Base-by-base conservation (phyloP, 2,329 filamentous ascomycete species). In the Penicillium sp. region DNA sequence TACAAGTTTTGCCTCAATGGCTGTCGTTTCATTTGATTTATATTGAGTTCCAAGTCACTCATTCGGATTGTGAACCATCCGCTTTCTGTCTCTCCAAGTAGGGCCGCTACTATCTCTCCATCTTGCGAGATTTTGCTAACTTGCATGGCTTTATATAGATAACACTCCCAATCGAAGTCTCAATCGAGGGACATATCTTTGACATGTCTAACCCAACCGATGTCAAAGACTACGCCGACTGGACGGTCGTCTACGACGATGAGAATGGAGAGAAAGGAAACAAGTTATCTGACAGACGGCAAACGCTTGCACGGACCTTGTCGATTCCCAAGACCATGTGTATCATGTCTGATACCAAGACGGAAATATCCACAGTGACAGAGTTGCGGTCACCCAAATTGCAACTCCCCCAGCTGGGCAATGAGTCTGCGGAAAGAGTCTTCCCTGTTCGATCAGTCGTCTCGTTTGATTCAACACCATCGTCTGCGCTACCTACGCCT, bases 391-490 rank as follows among this genome's bases (percentile, higher is more conserved):
- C 60, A n/a, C 43, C 60, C 5, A 62, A 56, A 31, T 43, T 66
- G 36, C 64, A 62, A 16, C 52, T 71, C 5, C 66, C 68, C 18
- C 58, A 58, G 7, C 49, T 73, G 13, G 67, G 68, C 43, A 66
- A 63, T 10, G 67, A 68, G 5, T 64, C 66, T 2, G 62, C 77
- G 34, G 82, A 92, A 66, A 83, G 88, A 47, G 87, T 93, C n/a
- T 93, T 90, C 53, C 90, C 90, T 14, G 89, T 93, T 31, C 84
- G 88, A 46, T 92, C 89, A 11, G 86, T 90, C 40, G 79, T 93
- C 32, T 89, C 85, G 10, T 84, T 92, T 38, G 86, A 90, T 64
- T 83, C 84, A 8, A 61, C 47, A 4, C 54, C 62, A 8, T 68
- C 66, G 4, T 67, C 66, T 9, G 55, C 61, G 2, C 42, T 62